phyloP scores from a whole-genome alignment of 2,329 filamentous ascomycete genomes.

The Fusarium sp. region DNA sequence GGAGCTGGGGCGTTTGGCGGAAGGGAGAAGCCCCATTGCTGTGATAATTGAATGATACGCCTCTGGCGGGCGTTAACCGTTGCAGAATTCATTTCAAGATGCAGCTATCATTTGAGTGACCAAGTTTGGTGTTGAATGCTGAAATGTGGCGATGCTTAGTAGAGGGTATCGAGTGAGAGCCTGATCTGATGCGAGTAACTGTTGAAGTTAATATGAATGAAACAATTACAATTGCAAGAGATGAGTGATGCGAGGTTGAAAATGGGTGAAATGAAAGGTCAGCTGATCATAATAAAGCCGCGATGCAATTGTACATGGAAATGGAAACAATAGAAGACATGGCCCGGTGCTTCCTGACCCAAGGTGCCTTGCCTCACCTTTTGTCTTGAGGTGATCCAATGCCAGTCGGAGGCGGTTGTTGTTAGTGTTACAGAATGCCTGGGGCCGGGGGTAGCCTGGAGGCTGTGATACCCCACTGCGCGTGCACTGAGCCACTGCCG shows the following conservation, averaged over 20 bases:
- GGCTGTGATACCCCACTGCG: slow-evolving; percentile 35
- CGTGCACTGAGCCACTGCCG: slow-evolving; percentile 43
- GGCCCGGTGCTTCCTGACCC: slow-evolving; percentile 17
- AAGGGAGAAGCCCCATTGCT: slow-evolving; percentile 60
- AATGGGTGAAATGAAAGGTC: not conserved
- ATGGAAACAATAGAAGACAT: not conserved
- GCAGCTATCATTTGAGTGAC: slow-evolving; percentile 23
- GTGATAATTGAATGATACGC: slow-evolving; percentile 62
- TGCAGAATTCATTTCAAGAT: slow-evolving; percentile 45
- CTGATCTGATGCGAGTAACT: not conserved
- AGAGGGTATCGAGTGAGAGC: not conserved
- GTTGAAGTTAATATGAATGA: not conserved
- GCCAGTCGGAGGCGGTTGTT: slow-evolving; percentile 2
- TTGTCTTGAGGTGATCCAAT: slow-evolving; percentile 29
- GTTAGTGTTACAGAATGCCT: slow-evolving; percentile 25
- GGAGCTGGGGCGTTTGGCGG: slow-evolving; percentile 54
- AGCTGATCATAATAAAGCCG: slow-evolving; percentile 33
- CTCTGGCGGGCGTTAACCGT: slow-evolving; percentile 54
- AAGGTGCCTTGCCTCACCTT: slow-evolving; percentile 9
- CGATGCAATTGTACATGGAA: not conserved
- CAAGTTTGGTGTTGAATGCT: not conserved
- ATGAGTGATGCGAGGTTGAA: slow-evolving; percentile 7
- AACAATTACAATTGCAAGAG: slow-evolving; percentile 5
- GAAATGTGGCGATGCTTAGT: slow-evolving; percentile 1
- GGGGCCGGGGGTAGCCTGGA: slow-evolving; percentile 13